Evolutionary conservation across 2,329 filamentous ascomycete species (phyloP).

Genomic region (Berkeleyomyces rouxiae): DNA sequence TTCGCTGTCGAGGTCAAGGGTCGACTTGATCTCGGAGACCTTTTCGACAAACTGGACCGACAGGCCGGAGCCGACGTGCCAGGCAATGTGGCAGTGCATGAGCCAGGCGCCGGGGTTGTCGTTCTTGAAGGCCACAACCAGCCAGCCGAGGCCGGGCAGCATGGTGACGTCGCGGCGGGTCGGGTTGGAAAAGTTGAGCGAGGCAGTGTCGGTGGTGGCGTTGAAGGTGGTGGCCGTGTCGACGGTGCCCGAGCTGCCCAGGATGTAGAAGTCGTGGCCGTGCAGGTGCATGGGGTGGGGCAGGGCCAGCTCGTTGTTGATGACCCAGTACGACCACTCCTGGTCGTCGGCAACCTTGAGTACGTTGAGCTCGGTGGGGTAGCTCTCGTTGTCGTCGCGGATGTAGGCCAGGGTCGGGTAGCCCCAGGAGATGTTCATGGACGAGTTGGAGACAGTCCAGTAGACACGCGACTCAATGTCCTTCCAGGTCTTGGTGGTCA

Average conservation of each 20-base stretch:
- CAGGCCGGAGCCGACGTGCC: slow-evolving; percentile 38
- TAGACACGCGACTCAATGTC: slow-evolving; percentile 16
- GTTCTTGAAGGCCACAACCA: slow-evolving; percentile 33
- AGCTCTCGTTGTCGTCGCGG: slow-evolving; percentile 15
- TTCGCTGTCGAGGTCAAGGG: slow-evolving; percentile 11
- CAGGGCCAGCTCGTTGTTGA: slow-evolving; percentile 18
- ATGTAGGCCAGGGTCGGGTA: slow-evolving; percentile 23
- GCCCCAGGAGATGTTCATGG: slow-evolving; percentile 25
- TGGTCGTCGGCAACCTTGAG: slow-evolving; percentile 15
- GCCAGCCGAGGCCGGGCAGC: slow-evolving; percentile 27
- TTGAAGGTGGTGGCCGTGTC: slow-evolving; percentile 17
- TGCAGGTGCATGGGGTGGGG: slow-evolving; percentile 35
- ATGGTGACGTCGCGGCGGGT: slow-evolving; percentile 35
- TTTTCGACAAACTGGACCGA: slow-evolving; percentile 31
- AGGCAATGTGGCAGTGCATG: slow-evolving; percentile 39
- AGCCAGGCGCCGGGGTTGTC: slow-evolving; percentile 37
- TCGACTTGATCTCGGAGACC: slow-evolving; percentile 10
- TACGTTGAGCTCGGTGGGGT: slow-evolving; percentile 15
- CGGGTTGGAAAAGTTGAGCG: slow-evolving; percentile 31
- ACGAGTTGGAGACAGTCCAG: slow-evolving; percentile 22
- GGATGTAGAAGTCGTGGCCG: slow-evolving; percentile 31
- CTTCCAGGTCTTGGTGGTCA: slow-evolving; percentile 14
- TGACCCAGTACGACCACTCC: slow-evolving; percentile 21
- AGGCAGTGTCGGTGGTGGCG: slow-evolving; percentile 19
- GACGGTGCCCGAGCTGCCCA: slow-evolving; percentile 19